Evolutionary conservation across 495 filamentous ascomycete genomes (phyloP).

Genomic region (Penicillium psychrofluorescens): DNA sequence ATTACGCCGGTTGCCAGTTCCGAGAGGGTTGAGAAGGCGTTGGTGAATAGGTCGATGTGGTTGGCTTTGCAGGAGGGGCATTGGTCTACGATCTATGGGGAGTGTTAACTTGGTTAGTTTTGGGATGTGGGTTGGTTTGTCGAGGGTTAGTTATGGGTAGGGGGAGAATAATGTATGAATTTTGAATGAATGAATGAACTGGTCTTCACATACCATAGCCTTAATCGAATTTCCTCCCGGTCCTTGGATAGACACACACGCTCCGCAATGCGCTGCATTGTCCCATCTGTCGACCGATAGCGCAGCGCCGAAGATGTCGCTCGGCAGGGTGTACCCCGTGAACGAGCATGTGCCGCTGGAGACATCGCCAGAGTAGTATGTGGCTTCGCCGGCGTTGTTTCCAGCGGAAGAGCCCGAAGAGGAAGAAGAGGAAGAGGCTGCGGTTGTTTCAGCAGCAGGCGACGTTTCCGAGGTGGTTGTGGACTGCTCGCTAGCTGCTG

Average conservation of each 20-base stretch:
- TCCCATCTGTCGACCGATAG: slow-evolving; percentile 45
- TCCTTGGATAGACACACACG: slow-evolving; percentile 48
- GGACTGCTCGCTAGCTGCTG: background rate
- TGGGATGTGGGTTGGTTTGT: background rate
- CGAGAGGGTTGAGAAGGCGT: slow-evolving; percentile 44
- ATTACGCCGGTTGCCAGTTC: slow-evolving; percentile 44
- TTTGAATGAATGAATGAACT: background rate
- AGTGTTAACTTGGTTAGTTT: background rate
- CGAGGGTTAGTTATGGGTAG: too few species aligned
- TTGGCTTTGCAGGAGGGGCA: slow-evolving; percentile 49
- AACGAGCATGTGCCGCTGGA: slow-evolving; percentile 52
- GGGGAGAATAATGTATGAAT: background rate
- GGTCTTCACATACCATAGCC: slow-evolving; percentile 45
- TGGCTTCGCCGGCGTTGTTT: slow-evolving; percentile 30
- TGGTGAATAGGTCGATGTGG: slow-evolving; percentile 54
- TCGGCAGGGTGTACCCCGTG: slow-evolving; percentile 49
- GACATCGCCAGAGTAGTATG: slow-evolving; percentile 53
- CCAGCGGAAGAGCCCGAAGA: slow-evolving; percentile 5
- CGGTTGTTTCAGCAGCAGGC: slow-evolving; percentile 1
- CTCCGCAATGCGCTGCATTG: slow-evolving; percentile 46
- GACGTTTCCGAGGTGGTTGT: slow-evolving; percentile 3
- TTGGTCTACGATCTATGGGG: slow-evolving; percentile 48
- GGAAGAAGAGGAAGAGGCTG: slow-evolving; percentile 8
- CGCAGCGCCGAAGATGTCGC: slow-evolving; percentile 46
- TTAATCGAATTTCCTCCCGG: slow-evolving; percentile 50